Percentiles rank a stretch among this genome's conserved stretches.
Evolutionary conservation across 2,329 filamentous ascomycete species (phyloP).

Genomic region (Emergomyces africanus): DNA sequence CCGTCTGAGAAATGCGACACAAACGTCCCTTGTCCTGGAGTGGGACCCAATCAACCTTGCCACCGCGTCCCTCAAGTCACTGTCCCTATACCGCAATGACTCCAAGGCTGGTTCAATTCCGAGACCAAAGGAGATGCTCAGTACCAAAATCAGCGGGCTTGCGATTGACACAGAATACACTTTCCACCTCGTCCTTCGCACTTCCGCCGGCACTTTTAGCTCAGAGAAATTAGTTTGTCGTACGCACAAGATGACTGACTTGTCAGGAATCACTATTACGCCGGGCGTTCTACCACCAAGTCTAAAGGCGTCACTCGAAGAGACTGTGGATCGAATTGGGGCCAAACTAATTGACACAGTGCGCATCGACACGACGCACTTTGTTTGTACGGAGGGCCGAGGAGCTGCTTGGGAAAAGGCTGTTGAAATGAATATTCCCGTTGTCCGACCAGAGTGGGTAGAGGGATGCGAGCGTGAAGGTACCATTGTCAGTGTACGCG

Average conservation of each 20-base stretch:
- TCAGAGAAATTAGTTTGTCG: conserved; percentile 74
- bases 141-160: conserved; percentile 91
- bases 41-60: conserved; percentile 94
- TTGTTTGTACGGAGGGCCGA: conserved; percentile 87
- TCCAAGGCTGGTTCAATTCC: conserved; percentile 95
- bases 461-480: conserved; percentile 92
- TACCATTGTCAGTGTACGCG: conserved; percentile 82
- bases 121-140: conserved; percentile 70
- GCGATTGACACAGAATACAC: conserved; percentile 95
- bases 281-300: conserved; percentile 69
- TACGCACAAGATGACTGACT: conserved; percentile 97
- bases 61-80: conserved; percentile 77
- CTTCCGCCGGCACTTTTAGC: conserved; percentile 73
- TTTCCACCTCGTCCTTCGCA: conserved; percentile 85
- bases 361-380: conserved; percentile 95
- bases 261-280: conserved; percentile 90
- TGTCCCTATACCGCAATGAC: conserved; percentile 88
- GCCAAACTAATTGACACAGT: conserved; percentile 84
- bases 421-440: conserved; percentile 93
- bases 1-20: conserved; percentile 90
- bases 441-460: conserved; percentile 94
- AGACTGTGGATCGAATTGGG: conserved; percentile 75
- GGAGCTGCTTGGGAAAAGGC: conserved; percentile 92
- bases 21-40: conserved; percentile 95
- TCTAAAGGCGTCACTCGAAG: conserved; percentile 57